A percentile compares a stretch with the other conserved stretches of the same genome.
Conservation (phyloP, 345 rosid genomes). For the Eucalyptus dawsonii region DNA sequence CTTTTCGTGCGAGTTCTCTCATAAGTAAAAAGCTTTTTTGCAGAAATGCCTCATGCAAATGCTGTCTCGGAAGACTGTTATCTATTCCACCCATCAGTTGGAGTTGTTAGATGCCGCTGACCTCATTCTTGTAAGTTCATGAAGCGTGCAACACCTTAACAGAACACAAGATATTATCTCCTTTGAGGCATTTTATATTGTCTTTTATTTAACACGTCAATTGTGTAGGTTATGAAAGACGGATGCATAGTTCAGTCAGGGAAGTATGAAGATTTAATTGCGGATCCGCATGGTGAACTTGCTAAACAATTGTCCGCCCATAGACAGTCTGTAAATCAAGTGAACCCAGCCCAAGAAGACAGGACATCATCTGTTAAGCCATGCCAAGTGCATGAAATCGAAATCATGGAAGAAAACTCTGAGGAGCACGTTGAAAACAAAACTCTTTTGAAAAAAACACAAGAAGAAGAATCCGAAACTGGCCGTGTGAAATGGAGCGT, state of each 20-base stretch:
- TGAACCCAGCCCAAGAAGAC: constrained; percentile 10
- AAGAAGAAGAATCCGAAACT: constrained; percentile 34
- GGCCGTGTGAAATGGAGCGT: constrained; percentile 63
- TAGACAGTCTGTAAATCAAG: constrained; percentile 46
- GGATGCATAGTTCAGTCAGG: constrained; percentile 52
- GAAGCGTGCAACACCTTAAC: neutral
- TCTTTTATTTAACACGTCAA: neutral
- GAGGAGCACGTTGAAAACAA: neutral
- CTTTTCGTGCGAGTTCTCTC: neutral
- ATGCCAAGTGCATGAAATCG: constrained; percentile 7
- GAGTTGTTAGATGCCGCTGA: constrained; percentile 54
- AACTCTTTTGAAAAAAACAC: neutral
- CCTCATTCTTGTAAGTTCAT: constrained; percentile 34
- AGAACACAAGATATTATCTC: neutral
- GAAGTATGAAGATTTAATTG: constrained; percentile 35
- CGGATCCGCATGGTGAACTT: constrained; percentile 45
- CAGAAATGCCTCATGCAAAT: constrained; percentile 47
- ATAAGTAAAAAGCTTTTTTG: neutral
- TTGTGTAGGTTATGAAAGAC: constrained; percentile 45
- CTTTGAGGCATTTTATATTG: neutral
- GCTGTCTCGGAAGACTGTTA: constrained; percentile 39
- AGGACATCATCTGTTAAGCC: neutral
- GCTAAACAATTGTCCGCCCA: constrained; percentile 59
- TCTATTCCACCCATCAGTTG: constrained; percentile 52
- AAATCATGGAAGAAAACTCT: constrained; percentile 25